Conservation (phyloP, 306 rosid genomes). For the Cyamopsis tetragonoloba region DNA sequence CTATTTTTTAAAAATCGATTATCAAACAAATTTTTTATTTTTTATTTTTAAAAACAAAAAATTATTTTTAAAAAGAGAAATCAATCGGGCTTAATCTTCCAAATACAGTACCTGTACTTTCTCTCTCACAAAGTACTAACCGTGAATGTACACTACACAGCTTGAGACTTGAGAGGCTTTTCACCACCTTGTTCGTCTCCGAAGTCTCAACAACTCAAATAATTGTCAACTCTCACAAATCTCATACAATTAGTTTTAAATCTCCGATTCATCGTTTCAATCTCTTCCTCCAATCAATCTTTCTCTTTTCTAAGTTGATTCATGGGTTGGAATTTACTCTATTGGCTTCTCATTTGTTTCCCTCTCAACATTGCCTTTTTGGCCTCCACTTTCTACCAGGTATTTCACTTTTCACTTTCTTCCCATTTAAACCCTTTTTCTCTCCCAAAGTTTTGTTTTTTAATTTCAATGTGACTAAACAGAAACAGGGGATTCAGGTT, state of each 20-base stretch:
- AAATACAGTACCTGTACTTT: no score
- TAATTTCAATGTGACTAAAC: neutral
- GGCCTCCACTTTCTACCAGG: constrained; percentile 76
- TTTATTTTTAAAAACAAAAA: no score
- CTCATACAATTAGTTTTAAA: neutral
- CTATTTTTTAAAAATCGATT: no score
- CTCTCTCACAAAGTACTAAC: no score
- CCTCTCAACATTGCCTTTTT: constrained; percentile 61
- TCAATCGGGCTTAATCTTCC: no score
- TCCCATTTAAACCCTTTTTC: neutral
- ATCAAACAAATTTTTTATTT: no score
- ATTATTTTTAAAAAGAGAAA: no score
- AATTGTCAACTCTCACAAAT: neutral
- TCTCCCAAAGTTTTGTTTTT: neutral
- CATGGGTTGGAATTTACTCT: constrained; percentile 41
- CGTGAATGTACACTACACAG: no score
- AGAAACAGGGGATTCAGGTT: neutral
- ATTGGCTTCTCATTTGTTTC: constrained; percentile 63
- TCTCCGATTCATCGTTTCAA: neutral
- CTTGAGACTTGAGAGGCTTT: neutral
- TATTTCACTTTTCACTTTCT: neutral
- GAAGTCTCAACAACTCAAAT: constrained; percentile 6
- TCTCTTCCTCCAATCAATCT: constrained; percentile 12
- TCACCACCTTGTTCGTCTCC: neutral
- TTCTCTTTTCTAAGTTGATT: neutral